Base-by-base conservation (phyloP, 805 yeast species). In the Candida alai region DNA sequence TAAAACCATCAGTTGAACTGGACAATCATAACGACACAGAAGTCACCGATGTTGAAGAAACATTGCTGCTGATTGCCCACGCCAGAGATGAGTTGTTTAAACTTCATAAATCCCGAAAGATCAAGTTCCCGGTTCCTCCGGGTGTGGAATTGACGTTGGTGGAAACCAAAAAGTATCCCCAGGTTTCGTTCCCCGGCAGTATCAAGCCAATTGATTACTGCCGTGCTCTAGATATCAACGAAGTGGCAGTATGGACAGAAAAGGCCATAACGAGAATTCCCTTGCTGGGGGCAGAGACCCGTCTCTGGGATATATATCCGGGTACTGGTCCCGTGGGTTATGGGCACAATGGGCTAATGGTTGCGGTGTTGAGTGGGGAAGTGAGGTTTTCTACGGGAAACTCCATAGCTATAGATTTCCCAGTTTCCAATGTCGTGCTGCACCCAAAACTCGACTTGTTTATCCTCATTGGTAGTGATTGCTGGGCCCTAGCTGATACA, bases 81-180 rank as follows among this genome's bases (percentile, higher is more conserved):
- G 65, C 70, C 1, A 51, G 68, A 4, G 61, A 55, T 14, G 45
- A 49, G 17, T 49, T 67, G 15, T 64, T 59, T 43, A 51, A 45
- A 28, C 28, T 60, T 13, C 73, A 67, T 41, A 65, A 64, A 41
- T 48, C 59, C 17, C 47, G 47, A 36, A 65, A 63, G 22, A 30
- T 28, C 6, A 37, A 37, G 22, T 38, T 43, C 54, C 18, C 24
- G 43, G 3, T 42, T 52, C 6, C 44, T 52, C 28, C 24, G 0
- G 32, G 30, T 10, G 19, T 11, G 5, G 15, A 21, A 7, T 23
- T 24, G 6, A 13, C 15, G 5, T 30, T 30, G 13, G 13, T 17
- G 7, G 19, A 26, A 26, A 19, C 17, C 17, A 26, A 26, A 26
- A n/a, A 9, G 23, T 9, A 21, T 16, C 6, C 17, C 17, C 11